phyloP scores from a whole-genome alignment of 2,329 filamentous ascomycete genomes.

The Beauveria australis region DNA sequence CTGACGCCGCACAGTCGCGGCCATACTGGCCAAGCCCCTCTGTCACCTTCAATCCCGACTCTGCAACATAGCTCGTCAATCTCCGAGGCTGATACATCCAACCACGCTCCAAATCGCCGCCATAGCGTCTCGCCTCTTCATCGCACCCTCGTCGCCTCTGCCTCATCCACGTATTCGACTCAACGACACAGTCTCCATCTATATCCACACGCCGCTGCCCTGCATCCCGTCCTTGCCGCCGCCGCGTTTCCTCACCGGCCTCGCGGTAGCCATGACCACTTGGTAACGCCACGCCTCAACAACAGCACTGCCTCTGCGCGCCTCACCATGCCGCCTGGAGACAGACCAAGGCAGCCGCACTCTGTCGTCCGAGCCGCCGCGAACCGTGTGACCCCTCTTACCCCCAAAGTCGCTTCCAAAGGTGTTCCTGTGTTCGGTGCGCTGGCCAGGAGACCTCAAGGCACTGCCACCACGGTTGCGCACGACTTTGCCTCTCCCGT shows the following conservation, averaged over 20 bases:
- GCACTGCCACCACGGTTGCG: conserved; percentile 14
- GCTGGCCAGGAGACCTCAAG: conserved; percentile 27
- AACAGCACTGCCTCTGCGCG: conserved; percentile 5
- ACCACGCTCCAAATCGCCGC: neutral
- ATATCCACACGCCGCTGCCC: neutral
- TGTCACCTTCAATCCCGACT: neutral
- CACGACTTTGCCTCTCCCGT: conserved; percentile 42
- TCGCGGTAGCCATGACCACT: conserved; percentile 4
- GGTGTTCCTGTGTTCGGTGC: conserved; percentile 33
- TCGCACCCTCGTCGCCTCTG: neutral
- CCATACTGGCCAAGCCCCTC: neutral
- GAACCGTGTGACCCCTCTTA: conserved; percentile 36
- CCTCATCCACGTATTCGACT: neutral
- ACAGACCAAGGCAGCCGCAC: conserved; percentile 58
- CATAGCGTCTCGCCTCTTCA: neutral
- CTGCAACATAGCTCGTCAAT: conserved; percentile 1
- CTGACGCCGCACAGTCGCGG: neutral
- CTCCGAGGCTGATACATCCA: neutral
- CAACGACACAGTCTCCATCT: neutral
- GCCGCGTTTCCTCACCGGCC: conserved; percentile 2
- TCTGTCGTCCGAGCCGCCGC: conserved; percentile 51
- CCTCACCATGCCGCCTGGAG: conserved; percentile 24
- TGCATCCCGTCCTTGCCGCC: neutral
- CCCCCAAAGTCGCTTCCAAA: conserved; percentile 43
- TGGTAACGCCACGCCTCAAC: conserved; percentile 1